Conservation (phyloP, 108 stramenopile species). For the Discostella stelligeroides region DNA sequence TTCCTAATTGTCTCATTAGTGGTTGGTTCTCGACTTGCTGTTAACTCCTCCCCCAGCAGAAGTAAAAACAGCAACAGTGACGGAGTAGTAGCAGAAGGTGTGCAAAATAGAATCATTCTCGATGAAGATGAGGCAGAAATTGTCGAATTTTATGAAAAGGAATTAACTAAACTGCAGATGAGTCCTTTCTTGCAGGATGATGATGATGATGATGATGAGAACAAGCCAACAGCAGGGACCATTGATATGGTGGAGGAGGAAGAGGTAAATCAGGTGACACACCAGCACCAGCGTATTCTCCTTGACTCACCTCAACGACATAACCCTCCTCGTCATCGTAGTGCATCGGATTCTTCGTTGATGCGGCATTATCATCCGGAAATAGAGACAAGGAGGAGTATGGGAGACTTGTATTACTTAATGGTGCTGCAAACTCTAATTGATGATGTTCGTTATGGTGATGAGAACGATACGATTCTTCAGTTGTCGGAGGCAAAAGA, state of each 20-base stretch:
- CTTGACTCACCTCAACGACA: background rate
- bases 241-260: background rate
- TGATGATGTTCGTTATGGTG: conserved; percentile 6
- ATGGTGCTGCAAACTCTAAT: conserved; percentile 17
- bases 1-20: conserved; percentile 10
- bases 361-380: conserved; percentile 5
- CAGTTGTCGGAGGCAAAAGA: background rate
- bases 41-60: background rate
- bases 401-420: conserved; percentile 21
- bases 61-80: too few relatives aligned
- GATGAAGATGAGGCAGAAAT: conserved; percentile 43
- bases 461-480: background rate
- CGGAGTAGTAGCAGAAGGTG: too few relatives aligned
- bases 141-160: conserved; percentile 41
- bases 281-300: too few relatives aligned
- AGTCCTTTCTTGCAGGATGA: background rate
- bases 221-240: background rate
- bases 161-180: background rate
- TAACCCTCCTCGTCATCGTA: background rate
- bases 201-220: background rate
- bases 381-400: background rate
- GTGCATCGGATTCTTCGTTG: conserved; percentile 5
- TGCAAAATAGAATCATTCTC: too few relatives aligned
- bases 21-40: background rate
- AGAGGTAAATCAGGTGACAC: background rate